Evolutionary conservation across 1,284 basidiomycete genomes (phyloP).

Genomic region (Austroboletus novae-zelandiae): DNA sequence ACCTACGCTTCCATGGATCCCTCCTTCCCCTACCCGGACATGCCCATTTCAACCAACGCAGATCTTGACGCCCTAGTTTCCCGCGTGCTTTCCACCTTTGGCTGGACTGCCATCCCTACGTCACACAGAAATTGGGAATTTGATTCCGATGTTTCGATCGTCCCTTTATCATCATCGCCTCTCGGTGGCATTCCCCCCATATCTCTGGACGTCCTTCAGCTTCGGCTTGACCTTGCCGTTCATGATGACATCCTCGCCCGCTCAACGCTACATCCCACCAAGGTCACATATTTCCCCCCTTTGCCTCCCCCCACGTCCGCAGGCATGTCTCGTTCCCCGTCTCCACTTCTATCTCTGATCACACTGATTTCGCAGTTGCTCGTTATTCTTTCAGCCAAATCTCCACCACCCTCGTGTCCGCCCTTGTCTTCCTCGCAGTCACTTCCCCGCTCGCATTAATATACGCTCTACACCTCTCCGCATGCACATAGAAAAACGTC

Average conservation of each 20-base stretch:
- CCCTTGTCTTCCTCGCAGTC: constrained; percentile 17
- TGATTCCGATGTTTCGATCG: constrained; percentile 24
- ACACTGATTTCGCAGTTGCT: constrained; percentile 4
- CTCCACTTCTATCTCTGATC: constrained; percentile 2
- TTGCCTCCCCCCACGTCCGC: constrained; percentile 6
- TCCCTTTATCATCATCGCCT: constrained; percentile 16
- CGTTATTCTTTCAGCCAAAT: constrained; percentile 8
- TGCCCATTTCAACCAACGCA: constrained; percentile 13
- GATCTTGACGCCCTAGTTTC: constrained; percentile 30
- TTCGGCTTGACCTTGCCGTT: constrained; percentile 27
- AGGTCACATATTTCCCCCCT: constrained; percentile 29
- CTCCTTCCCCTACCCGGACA: constrained; percentile 24
- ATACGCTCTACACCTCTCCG: constrained; percentile 17
- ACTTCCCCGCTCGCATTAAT: constrained; percentile 17
- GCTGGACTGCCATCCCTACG: constrained; percentile 18
- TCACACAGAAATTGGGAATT: constrained; percentile 29
- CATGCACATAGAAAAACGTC: not conserved
- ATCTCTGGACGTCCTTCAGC: constrained; percentile 18
- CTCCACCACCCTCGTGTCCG: constrained; percentile 14
- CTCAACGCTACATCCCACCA: constrained; percentile 25
- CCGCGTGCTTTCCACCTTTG: constrained; percentile 25
- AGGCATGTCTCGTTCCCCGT: constrained; percentile 14
- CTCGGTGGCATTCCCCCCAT: constrained; percentile 3
- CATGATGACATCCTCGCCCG: constrained; percentile 23
- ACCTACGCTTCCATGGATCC: constrained; percentile 28